Percentiles rank a stretch among this genome's conserved stretches.
phyloP scores from a whole-genome alignment of 805 yeast genomes.

The Wickerhamomyces tratensis region DNA sequence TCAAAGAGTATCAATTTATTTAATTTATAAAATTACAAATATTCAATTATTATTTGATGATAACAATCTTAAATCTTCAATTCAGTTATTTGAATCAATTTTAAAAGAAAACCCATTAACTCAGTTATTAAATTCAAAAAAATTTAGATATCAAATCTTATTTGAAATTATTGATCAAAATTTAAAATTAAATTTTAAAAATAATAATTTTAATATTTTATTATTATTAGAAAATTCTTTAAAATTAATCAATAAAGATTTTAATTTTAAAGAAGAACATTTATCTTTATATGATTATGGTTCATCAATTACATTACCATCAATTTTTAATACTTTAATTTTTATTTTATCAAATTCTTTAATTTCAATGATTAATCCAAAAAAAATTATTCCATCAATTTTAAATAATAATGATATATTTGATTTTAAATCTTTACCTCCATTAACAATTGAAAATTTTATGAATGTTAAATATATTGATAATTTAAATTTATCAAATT shows the following conservation, averaged over 20 bases:
- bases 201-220: slow-evolving; percentile 9
- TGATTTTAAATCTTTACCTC: slow-evolving; percentile 12
- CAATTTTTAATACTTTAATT: slow-evolving; percentile 7
- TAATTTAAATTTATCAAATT: slow-evolving; percentile 1
- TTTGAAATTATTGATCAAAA: slow-evolving; percentile 19
- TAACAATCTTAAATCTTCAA: neutral
- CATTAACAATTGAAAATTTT: slow-evolving; percentile 16
- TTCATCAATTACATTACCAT: slow-evolving; percentile 10
- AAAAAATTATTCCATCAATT: slow-evolving; percentile 2
- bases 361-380: slow-evolving; percentile 8
- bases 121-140: neutral
- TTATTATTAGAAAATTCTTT: slow-evolving; percentile 7
- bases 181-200: slow-evolving; percentile 8
- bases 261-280: slow-evolving; percentile 7
- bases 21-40: neutral
- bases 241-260: slow-evolving; percentile 4
- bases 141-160: slow-evolving; percentile 13
- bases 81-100: too few relatives aligned
- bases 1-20: too few relatives aligned
- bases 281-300: slow-evolving; percentile 11
- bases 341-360: slow-evolving; percentile 9
- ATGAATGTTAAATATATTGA: slow-evolving; percentile 5
- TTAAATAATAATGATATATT: slow-evolving; percentile 4
- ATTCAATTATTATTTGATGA: too few relatives aligned
- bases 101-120: neutral